phyloP scores from a whole-genome alignment of 148 eudicot species.

The Pouteria glomerata region DNA sequence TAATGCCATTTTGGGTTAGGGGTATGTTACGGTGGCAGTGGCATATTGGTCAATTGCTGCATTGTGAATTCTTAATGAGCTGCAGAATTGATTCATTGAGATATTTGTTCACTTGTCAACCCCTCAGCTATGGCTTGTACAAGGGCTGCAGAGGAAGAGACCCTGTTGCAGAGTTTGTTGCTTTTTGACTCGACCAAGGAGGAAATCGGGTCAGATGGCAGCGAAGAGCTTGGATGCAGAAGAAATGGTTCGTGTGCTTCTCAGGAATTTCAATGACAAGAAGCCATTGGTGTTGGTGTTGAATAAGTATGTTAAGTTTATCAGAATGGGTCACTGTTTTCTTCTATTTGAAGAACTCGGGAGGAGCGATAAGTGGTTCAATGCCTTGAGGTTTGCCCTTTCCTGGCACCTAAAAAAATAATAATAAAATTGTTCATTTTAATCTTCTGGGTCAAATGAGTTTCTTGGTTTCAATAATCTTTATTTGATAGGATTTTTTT shows the following conservation, averaged over 20 bases:
- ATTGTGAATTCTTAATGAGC: not conserved
- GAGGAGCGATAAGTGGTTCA: constrained; percentile 76
- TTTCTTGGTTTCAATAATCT: constrained; percentile 3
- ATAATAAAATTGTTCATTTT: not conserved
- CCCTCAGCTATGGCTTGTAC: too few species aligned
- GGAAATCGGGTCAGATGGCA: constrained; percentile 19
- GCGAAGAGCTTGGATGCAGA: constrained; percentile 35
- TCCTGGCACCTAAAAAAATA: too few species aligned
- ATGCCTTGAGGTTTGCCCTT: constrained; percentile 76
- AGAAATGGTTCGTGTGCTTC: constrained; percentile 49
- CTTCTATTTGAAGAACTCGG: constrained; percentile 87
- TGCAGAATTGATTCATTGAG: not conserved
- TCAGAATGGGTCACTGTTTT: constrained; percentile 88
- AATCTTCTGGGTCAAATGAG: not conserved
- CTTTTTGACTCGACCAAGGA: constrained; percentile 24
- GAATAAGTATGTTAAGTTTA: constrained; percentile 56
- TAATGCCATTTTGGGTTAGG: not conserved
- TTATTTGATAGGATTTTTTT: too few species aligned
- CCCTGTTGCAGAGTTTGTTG: constrained; percentile 2
- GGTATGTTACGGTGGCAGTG: not conserved
- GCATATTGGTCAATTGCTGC: not conserved
- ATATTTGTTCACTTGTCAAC: not conserved
- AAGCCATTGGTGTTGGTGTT: constrained; percentile 51
- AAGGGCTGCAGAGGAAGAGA: not conserved
- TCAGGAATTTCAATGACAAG: constrained; percentile 52